phyloP scores from a whole-genome alignment of 768 basidiomycete genomes.

The Leccinum imitatum region DNA sequence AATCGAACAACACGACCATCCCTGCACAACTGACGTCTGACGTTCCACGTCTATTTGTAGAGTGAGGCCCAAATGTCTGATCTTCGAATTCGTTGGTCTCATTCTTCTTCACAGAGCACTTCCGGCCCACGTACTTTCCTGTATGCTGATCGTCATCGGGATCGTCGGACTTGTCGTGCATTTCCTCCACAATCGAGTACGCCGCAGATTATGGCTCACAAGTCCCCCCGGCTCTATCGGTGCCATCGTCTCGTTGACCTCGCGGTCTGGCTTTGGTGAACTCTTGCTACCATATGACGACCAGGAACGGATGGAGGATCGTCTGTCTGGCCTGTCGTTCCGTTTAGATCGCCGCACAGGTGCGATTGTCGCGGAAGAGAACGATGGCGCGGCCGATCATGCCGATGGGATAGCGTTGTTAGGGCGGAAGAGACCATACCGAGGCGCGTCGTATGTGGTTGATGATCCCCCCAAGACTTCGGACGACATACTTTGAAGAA shows the following conservation, averaged over 20 bases:
- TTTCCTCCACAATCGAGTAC: slow-evolving; percentile 43
- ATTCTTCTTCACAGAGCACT: slow-evolving; percentile 40
- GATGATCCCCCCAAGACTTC: slow-evolving; percentile 11
- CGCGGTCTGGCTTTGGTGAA: slow-evolving; percentile 61
- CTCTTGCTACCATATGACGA: slow-evolving; percentile 61
- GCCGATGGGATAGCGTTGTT: slow-evolving; percentile 21
- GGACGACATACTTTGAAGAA: not conserved
- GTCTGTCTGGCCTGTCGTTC: slow-evolving; percentile 53
- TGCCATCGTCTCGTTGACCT: slow-evolving; percentile 52
- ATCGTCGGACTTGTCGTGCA: slow-evolving; percentile 49
- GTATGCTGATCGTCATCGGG: slow-evolving; percentile 48
- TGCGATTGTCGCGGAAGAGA: slow-evolving; percentile 59
- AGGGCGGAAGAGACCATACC: slow-evolving; percentile 7
- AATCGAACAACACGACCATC: slow-evolving; percentile 38
- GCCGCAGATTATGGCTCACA: slow-evolving; percentile 50
- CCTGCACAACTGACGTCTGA: slow-evolving; percentile 41
- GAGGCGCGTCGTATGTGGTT: not conserved
- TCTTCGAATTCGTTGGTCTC: not conserved
- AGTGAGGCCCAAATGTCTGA: slow-evolving; percentile 41
- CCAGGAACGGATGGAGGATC: slow-evolving; percentile 42
- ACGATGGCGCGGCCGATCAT: slow-evolving; percentile 8
- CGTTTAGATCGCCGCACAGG: slow-evolving; percentile 57
- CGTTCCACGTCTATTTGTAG: slow-evolving; percentile 52
- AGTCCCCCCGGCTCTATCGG: slow-evolving; percentile 63
- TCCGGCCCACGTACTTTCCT: slow-evolving; percentile 51